phyloP scores from a whole-genome alignment of 148 eudicot species.

The Hydrangea macrophylla region DNA sequence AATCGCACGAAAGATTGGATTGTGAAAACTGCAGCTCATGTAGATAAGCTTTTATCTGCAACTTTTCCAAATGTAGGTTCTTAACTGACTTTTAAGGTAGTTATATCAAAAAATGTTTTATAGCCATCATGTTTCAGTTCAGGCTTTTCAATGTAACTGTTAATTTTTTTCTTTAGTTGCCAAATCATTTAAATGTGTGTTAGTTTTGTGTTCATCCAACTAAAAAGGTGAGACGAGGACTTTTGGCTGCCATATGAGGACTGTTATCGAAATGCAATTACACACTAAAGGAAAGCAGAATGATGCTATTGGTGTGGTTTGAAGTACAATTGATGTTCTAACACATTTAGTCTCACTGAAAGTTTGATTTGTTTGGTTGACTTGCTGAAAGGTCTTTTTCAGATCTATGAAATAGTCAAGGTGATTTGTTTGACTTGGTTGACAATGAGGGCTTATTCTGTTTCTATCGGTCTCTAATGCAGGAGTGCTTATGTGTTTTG shows the following conservation, averaged over 20 bases:
- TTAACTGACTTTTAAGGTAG: conserved; percentile 6
- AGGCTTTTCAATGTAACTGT: conserved; percentile 8
- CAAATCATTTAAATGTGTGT: conserved; percentile 11
- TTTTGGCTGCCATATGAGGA: conserved; percentile 54
- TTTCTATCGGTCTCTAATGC: conserved; percentile 21
- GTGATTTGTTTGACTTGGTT: neutral
- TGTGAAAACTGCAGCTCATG: conserved; percentile 53
- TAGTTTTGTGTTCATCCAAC: conserved; percentile 85
- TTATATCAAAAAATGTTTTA: neutral
- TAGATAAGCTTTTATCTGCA: conserved; percentile 60
- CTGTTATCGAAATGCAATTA: conserved; percentile 59
- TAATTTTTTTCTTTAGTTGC: neutral
- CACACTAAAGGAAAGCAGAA: conserved; percentile 69
- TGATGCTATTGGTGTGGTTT: conserved; percentile 78
- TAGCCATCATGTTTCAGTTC: neutral
- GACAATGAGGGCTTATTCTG: neutral
- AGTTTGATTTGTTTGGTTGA: conserved; percentile 3
- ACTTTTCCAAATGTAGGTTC: conserved; percentile 81
- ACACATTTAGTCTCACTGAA: neutral
- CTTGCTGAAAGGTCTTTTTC: neutral
- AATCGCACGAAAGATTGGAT: conserved; percentile 83
- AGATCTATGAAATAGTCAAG: neutral
- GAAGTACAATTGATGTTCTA: neutral
- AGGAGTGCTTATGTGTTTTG: conserved; percentile 80
- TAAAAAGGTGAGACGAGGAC: conserved; percentile 63